Percentiles rank a stretch among this genome's conserved stretches.
Evolutionary conservation across 1,284 basidiomycete species (phyloP).

Genomic region (Volvariella volvacea): DNA sequence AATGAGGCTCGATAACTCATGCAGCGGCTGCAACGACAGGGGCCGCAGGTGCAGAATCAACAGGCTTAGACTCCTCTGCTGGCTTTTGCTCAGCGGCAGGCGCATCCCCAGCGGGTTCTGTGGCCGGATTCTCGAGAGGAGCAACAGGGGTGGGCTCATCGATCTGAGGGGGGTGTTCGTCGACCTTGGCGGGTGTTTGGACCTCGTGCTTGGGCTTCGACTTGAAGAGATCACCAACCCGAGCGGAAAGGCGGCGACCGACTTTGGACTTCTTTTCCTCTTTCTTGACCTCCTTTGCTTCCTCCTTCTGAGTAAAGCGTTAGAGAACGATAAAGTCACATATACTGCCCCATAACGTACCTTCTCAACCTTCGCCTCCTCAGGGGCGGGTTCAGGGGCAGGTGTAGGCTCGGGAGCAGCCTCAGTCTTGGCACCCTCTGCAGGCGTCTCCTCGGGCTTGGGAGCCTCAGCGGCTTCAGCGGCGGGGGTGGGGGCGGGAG

Average conservation of each 20-base stretch:
- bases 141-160: slow-evolving; percentile 69
- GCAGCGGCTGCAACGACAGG: slow-evolving; percentile 57
- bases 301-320: slow-evolving; percentile 21
- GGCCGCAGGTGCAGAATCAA: slow-evolving; percentile 32
- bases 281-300: slow-evolving; percentile 38
- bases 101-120: slow-evolving; percentile 30
- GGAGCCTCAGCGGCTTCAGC: slow-evolving; percentile 22
- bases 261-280: slow-evolving; percentile 49
- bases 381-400: slow-evolving; percentile 26
- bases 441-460: slow-evolving; percentile 29
- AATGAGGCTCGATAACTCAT: slow-evolving; percentile 14
- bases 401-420: slow-evolving; percentile 24
- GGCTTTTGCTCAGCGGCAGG: slow-evolving; percentile 29
- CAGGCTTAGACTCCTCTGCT: slow-evolving; percentile 23
- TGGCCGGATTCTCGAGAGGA: slow-evolving; percentile 70
- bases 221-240: slow-evolving; percentile 76
- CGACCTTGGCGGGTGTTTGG: slow-evolving; percentile 72
- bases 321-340: background rate
- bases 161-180: slow-evolving; percentile 75
- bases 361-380: slow-evolving; percentile 60
- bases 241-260: slow-evolving; percentile 69
- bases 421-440: slow-evolving; percentile 31
- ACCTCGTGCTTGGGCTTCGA: slow-evolving; percentile 66
- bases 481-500: slow-evolving; percentile 11
- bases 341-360: slow-evolving; percentile 22